Percentiles rank a stretch among this genome's conserved stretches.
Evolutionary conservation across 108 stramenopile species (phyloP).

Genomic region (Aurantiochytrium sp.): DNA sequence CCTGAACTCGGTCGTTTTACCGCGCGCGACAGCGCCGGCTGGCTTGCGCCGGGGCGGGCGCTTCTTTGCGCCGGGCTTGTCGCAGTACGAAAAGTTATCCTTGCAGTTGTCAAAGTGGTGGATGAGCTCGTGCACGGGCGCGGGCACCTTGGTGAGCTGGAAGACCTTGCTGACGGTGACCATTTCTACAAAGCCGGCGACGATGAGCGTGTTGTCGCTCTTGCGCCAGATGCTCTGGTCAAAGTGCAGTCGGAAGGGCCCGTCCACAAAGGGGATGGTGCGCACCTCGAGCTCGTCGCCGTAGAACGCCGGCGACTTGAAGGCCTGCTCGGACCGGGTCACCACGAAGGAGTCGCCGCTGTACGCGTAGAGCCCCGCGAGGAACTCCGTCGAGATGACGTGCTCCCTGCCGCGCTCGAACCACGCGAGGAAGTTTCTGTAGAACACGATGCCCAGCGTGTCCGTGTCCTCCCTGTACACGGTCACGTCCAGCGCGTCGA

Average conservation of each 20-base stretch:
- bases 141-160: not conserved
- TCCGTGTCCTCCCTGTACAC: constrained; percentile 7
- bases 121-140: not conserved
- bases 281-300: not conserved
- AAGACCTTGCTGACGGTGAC: not conserved
- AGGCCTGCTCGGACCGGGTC: not conserved
- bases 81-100: not conserved
- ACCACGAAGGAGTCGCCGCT: not conserved
- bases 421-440: not conserved
- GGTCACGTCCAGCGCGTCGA: not conserved
- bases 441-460: not conserved
- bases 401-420: not conserved
- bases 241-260: not conserved
- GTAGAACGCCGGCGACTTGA: not conserved
- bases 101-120: not conserved
- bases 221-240: constrained; percentile 7
- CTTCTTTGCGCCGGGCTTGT: not conserved
- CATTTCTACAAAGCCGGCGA: not conserved
- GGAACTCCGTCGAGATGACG: not conserved
- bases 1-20: not conserved
- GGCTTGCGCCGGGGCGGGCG: not conserved
- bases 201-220: not conserved
- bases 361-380: not conserved
- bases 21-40: not conserved
- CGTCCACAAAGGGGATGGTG: not conserved